Base-by-base conservation (phyloP, 306 rosid genomes). In the Gastrolobium bilobum region DNA sequence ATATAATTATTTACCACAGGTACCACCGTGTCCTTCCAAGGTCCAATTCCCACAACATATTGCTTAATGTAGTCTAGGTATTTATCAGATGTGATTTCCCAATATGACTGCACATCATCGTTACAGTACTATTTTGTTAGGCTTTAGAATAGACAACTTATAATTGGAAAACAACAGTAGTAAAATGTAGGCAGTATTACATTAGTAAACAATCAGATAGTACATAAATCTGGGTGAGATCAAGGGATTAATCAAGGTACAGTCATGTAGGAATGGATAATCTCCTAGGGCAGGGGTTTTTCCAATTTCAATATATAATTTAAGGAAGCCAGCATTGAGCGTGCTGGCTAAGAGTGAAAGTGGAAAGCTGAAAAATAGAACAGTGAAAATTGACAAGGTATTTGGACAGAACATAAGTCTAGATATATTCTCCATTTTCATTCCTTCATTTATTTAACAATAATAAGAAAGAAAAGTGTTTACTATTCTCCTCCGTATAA, bases 41-140 rank as follows among this genome's bases (percentile, higher is more conserved):
- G 98, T 76, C 98, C 98, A 71, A 94, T 94, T 60, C 98, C 98
- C 20, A 91, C 89, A 56, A 91, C 96, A 83, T 91, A 90, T 15
- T 90, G 67, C 42, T 85, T 89, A 56, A 94, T 93, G 85, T 83
- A 94, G 83, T 77, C 81, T 11, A 94, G 73, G 84, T 94, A 94
- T 33, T 50, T 35, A 83, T 91, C 96, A 11, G 97, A 94, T 60
- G 93, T 94, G 67, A 94, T 94, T 80, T 94, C 97, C 97, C 93
- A 92, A 76, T 92, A 94, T 13, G 98, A 81, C 97, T 94, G 97
- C 93, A 86, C 68, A 70, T 71, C 34, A 77, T 68, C 71, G 70
- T 70, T 13, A 44, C 43, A 57, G 53, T 31, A 58, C 7, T 35
- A 10, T 48, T 66, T 58, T 79, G 69, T 79, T 68, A 83, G 66